phyloP scores from a whole-genome alignment of 257 asterid species.

The Solanum pinnatisectum region DNA sequence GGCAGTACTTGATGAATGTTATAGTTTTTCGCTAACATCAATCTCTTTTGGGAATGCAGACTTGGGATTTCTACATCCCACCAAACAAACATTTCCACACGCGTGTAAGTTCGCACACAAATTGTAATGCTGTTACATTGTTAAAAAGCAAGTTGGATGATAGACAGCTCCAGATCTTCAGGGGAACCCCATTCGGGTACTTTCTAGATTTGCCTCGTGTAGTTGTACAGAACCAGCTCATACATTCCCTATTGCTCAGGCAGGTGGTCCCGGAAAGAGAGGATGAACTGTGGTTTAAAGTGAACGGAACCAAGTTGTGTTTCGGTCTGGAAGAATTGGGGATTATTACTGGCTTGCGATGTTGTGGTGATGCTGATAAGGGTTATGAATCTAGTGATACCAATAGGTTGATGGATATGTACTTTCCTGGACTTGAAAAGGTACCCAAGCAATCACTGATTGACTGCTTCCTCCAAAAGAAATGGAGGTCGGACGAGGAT shows the following conservation, averaged over 20 bases:
- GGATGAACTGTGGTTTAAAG: not conserved
- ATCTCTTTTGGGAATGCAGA: not conserved
- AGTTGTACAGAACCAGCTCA: not conserved
- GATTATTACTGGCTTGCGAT: not conserved
- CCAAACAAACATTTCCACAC: not conserved
- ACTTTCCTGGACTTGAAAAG: not conserved
- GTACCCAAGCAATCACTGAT: not conserved
- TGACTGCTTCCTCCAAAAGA: constrained; percentile 2
- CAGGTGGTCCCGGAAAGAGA: not conserved
- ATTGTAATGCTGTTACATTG: not conserved
- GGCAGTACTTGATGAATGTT: not conserved
- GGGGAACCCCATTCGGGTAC: not conserved
- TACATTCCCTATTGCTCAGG: constrained; percentile 1
- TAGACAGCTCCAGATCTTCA: not conserved
- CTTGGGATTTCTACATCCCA: constrained; percentile 2
- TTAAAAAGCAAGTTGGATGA: not conserved
- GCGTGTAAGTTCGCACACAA: not conserved
- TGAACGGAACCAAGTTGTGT: not conserved
- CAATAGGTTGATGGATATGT: not conserved
- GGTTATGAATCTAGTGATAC: not conserved
- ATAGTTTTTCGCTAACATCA: not conserved
- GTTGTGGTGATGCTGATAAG: not conserved
- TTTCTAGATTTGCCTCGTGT: not conserved
- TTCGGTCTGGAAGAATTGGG: not conserved
- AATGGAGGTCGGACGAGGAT: not conserved